A percentile compares a stretch with the other conserved stretches of the same genome.
phyloP scores from a whole-genome alignment of 1,284 basidiomycete species.

The Rhodotorula sp. region DNA sequence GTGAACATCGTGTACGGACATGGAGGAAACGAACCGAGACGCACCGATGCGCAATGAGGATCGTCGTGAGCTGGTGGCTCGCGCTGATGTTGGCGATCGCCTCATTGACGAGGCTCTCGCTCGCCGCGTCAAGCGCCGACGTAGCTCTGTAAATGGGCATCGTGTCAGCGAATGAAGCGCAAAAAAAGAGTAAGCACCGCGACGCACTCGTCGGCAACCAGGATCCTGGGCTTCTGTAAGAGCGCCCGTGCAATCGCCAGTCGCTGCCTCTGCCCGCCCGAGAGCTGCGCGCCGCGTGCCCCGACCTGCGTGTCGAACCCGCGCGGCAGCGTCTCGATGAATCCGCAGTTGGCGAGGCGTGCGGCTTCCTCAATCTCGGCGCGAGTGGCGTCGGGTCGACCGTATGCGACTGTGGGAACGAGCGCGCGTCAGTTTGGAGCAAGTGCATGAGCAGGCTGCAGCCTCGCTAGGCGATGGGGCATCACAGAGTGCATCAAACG shows the following conservation, averaged over 20 bases:
- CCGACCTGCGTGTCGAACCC: slow-evolving; percentile 69
- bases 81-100: slow-evolving; percentile 84
- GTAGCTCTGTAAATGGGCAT: slow-evolving; percentile 56
- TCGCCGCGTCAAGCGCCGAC: slow-evolving; percentile 77
- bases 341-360: slow-evolving; percentile 81
- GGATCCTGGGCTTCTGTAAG: slow-evolving; percentile 54
- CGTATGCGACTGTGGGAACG: slow-evolving; percentile 74
- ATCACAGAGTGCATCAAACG: no score
- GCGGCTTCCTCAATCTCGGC: slow-evolving; percentile 86
- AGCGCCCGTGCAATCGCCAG: slow-evolving; percentile 57
- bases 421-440: no score
- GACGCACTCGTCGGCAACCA: slow-evolving; percentile 56
- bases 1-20: slow-evolving; percentile 46
- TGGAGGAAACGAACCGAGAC: slow-evolving; percentile 54
- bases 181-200: background rate
- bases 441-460: no score
- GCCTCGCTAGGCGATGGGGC: no score
- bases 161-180: background rate
- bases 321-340: slow-evolving; percentile 86
- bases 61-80: slow-evolving; percentile 74
- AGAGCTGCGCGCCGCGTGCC: slow-evolving; percentile 43
- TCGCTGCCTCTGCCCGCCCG: slow-evolving; percentile 56
- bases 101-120: slow-evolving; percentile 80
- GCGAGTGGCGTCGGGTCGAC: slow-evolving; percentile 68
- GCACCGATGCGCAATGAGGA: slow-evolving; percentile 80